Percentiles rank a stretch among this genome's conserved stretches.
These are phyloP conservation scores for Pythium coloratum DNA, from an alignment of 352 stramenopile species.

Conservation along the genomic window DNA sequence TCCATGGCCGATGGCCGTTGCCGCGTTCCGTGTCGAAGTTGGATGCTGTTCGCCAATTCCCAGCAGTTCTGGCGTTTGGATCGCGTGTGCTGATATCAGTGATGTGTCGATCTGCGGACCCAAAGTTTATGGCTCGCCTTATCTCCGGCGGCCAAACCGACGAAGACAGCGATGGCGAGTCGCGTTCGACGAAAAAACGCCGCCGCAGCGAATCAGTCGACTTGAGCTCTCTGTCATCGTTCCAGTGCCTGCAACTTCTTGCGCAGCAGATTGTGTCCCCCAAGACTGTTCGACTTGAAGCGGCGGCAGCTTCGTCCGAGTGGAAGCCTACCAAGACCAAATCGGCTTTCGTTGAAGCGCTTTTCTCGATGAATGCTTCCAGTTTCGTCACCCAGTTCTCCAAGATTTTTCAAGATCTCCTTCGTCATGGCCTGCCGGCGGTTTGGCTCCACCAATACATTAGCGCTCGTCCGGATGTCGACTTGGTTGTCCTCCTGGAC, in stretches of 20 bases:
- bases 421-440: constrained; percentile 28
- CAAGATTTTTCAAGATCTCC: constrained; percentile 18
- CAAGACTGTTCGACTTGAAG: not conserved
- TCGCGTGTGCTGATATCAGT: constrained; percentile 23
- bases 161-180: not conserved
- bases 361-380: constrained; percentile 8
- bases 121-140: constrained; percentile 3
- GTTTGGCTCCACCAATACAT: constrained; percentile 53
- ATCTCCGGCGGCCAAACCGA: not conserved
- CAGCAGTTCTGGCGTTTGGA: constrained; percentile 18
- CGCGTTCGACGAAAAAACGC: constrained; percentile 25
- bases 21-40: constrained; percentile 10
- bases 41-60: constrained; percentile 2
- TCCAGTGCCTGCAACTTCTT: constrained; percentile 13
- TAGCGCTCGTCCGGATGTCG: constrained; percentile 38
- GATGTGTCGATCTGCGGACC: constrained; percentile 10
- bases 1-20: constrained; percentile 11
- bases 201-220: constrained; percentile 22
- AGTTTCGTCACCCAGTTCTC: constrained; percentile 17
- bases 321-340: constrained; percentile 9
- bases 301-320: not conserved
- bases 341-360: constrained; percentile 2
- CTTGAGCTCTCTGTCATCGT: constrained; percentile 8
- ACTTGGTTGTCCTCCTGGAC: constrained; percentile 37
- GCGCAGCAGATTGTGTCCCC: constrained; percentile 10